A percentile compares a stretch with the other conserved stretches of the same genome.
Conservation (phyloP, 257 asterid genomes). For the Solanum pennellii region DNA sequence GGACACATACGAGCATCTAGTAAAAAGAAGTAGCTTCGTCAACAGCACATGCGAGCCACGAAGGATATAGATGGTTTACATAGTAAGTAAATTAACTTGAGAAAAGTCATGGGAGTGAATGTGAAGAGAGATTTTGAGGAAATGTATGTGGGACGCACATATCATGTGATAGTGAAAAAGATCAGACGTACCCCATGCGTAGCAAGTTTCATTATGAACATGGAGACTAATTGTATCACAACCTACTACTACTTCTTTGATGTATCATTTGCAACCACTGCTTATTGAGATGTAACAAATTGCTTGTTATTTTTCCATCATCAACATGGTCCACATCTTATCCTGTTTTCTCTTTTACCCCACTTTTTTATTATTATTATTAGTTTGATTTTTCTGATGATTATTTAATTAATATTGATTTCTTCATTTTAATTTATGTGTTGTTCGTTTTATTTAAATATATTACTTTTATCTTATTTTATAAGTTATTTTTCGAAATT, state of each 20-base stretch:
- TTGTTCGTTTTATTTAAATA: too few relatives aligned
- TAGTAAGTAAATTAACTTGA: too few relatives aligned
- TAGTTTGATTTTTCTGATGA: not conserved
- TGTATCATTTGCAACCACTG: not conserved
- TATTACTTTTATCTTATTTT: too few relatives aligned
- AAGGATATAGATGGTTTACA: not conserved
- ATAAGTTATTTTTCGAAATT: too few relatives aligned
- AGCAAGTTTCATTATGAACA: not conserved
- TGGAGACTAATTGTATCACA: not conserved
- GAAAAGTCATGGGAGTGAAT: not conserved
- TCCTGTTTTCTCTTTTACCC: not conserved
- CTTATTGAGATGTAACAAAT: not conserved
- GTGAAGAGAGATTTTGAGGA: not conserved
- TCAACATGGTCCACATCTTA: not conserved
- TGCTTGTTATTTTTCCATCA: not conserved
- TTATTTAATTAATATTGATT: not conserved
- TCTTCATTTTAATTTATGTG: not conserved
- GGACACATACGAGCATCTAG: rapidly evolving
- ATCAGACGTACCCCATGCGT: not conserved
- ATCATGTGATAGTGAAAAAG: not conserved
- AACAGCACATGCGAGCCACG: too few relatives aligned
- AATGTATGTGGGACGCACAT: not conserved
- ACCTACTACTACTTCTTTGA: not conserved
- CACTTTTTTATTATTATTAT: not conserved
- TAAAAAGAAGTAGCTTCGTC: too few relatives aligned